A percentile compares a stretch with the other conserved stretches of the same genome.
These are phyloP conservation scores for Pisolithus microcarpus DNA, from an alignment of 768 basidiomycete genomes.

Conservation along the genomic window DNA sequence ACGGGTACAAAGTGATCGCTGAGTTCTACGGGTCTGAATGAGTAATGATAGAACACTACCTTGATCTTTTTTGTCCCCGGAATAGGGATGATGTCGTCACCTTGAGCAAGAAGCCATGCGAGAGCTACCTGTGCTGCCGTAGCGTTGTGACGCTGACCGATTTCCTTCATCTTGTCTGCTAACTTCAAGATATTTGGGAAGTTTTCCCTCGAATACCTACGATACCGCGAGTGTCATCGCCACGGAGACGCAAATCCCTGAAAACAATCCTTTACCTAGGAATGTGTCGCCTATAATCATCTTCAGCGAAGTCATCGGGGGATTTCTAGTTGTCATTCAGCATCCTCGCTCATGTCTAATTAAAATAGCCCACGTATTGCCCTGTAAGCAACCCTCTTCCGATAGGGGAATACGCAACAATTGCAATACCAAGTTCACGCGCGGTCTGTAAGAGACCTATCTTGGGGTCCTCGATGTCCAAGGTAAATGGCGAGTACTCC, in stretches of 20 bases:
- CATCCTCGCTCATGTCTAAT: not conserved
- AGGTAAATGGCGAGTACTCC: slow-evolving; percentile 45
- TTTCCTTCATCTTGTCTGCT: slow-evolving; percentile 24
- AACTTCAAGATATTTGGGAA: slow-evolving; percentile 39
- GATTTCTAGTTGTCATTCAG: slow-evolving; percentile 20
- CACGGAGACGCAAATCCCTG: slow-evolving; percentile 8
- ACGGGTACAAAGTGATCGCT: not conserved
- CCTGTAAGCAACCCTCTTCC: slow-evolving; percentile 47
- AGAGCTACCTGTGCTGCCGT: slow-evolving; percentile 35
- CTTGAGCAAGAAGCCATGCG: slow-evolving; percentile 36
- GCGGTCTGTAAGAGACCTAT: slow-evolving; percentile 36
- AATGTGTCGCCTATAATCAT: slow-evolving; percentile 18
- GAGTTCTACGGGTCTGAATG: not conserved
- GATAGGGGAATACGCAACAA: slow-evolving; percentile 48
- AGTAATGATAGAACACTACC: slow-evolving; percentile 8
- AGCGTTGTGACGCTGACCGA: slow-evolving; percentile 29
- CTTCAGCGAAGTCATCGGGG: slow-evolving; percentile 25
- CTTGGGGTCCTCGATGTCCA: slow-evolving; percentile 40
- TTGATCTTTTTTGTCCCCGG: slow-evolving; percentile 34
- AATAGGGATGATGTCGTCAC: slow-evolving; percentile 33
- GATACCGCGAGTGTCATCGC: not conserved
- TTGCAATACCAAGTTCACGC: slow-evolving; percentile 43
- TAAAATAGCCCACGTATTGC: slow-evolving; percentile 26
- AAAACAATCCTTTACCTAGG: slow-evolving; percentile 18
- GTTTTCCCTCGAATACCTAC: slow-evolving; percentile 33